Conservation (phyloP, 495 filamentous ascomycete genomes). For the Neurospora sp. region DNA sequence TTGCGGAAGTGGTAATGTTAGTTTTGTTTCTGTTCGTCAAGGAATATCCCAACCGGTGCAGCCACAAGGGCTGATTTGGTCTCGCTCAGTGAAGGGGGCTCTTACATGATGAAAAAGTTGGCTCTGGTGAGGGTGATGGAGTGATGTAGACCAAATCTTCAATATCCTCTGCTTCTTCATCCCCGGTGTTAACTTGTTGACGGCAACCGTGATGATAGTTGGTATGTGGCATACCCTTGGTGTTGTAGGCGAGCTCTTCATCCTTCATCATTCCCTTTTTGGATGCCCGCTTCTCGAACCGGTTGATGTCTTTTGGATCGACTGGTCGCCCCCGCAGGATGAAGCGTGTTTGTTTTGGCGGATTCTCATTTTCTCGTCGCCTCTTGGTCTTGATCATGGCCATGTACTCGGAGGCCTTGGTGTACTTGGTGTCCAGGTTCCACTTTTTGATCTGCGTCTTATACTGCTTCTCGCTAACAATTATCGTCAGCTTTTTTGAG, state of each 20-base stretch:
- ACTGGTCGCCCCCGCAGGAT: slow-evolving; percentile 20
- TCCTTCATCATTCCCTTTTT: slow-evolving; percentile 20
- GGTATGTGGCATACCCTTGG: not conserved
- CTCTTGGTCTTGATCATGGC: slow-evolving; percentile 27
- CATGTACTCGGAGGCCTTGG: slow-evolving; percentile 27
- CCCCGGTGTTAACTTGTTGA: not conserved
- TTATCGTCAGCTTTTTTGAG: not conserved
- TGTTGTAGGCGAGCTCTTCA: slow-evolving; percentile 6
- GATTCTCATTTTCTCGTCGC: slow-evolving; percentile 14
- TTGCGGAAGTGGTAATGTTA: not conserved
- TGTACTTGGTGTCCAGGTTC: slow-evolving; percentile 31
- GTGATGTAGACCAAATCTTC: slow-evolving; percentile 20
- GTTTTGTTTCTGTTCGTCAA: not conserved
- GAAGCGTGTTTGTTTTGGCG: slow-evolving; percentile 22
- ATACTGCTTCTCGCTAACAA: slow-evolving; percentile 24
- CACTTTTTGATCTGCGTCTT: slow-evolving; percentile 31
- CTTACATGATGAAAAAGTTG: slow-evolving; percentile 6
- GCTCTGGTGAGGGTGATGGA: slow-evolving; percentile 10
- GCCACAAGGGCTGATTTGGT: too few species aligned
- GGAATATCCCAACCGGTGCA: too few species aligned
- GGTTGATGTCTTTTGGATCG: slow-evolving; percentile 24
- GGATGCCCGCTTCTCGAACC: slow-evolving; percentile 25
- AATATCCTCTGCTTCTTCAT: slow-evolving; percentile 9
- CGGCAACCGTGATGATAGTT: not conserved
- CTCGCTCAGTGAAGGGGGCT: not conserved